These are phyloP conservation scores for Wolfiporia cocos DNA, from an alignment of 1,284 basidiomycete genomes.

Conservation along the genomic window DNA sequence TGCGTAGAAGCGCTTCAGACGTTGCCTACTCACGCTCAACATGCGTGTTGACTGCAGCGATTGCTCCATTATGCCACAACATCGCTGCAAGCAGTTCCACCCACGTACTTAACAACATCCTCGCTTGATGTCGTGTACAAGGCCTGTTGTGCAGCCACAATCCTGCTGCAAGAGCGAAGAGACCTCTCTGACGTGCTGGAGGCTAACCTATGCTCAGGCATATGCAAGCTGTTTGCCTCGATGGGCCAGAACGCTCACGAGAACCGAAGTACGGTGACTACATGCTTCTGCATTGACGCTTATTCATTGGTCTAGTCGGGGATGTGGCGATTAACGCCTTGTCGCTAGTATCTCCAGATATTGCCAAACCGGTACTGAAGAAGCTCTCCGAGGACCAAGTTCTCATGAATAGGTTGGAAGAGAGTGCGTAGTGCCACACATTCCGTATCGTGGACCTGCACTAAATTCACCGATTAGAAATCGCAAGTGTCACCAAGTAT, in stretches of 20 bases:
- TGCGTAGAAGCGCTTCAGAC: too few species aligned
- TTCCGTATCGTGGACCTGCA: too few species aligned
- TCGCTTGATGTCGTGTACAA: constrained; percentile 11
- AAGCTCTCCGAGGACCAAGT: too few species aligned
- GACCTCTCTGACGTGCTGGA: constrained; percentile 1
- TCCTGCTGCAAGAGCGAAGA: constrained; percentile 8
- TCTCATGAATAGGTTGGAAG: too few species aligned
- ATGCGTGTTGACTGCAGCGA: constrained; percentile 3
- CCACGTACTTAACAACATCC: neutral
- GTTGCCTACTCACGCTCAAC: too few species aligned
- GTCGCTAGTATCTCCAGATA: too few species aligned
- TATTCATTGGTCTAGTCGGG: too few species aligned
- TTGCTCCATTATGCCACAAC: constrained; percentile 3
- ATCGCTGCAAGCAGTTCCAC: neutral
- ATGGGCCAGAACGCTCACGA: neutral
- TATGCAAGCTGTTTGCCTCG: constrained; percentile 14
- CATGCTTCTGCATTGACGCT: neutral
- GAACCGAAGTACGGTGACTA: neutral
- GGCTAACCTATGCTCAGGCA: neutral
- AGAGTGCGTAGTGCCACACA: too few species aligned
- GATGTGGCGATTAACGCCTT: too few species aligned
- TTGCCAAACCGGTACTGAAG: too few species aligned
- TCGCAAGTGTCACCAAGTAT: too few species aligned
- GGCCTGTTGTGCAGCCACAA: constrained; percentile 14
- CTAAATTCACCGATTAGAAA: too few species aligned